Evolutionary conservation across 2,329 filamentous ascomycete species (phyloP).

Genomic region (Ascochyta viciae-villosae): DNA sequence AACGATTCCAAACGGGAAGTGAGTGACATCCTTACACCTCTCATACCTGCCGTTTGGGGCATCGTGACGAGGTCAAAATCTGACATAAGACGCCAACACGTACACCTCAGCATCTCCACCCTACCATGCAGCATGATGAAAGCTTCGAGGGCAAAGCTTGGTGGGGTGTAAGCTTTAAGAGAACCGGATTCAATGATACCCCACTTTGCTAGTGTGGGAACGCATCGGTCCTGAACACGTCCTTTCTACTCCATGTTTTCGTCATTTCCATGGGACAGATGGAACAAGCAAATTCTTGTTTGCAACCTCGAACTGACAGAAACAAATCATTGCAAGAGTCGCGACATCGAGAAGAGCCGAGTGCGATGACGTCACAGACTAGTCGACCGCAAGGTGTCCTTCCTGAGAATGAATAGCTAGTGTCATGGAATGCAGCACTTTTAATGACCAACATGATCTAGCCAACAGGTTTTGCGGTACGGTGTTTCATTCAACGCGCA

Average conservation of each 20-base stretch:
- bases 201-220: conserved; percentile 4
- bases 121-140: not conserved
- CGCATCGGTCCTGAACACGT: not conserved
- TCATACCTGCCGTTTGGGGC: not conserved
- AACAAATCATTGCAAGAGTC: no score
- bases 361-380: not conserved
- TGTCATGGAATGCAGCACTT: no score
- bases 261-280: not conserved
- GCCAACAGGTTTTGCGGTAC: not conserved
- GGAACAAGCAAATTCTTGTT: no score
- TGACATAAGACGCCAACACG: not conserved
- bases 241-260: no score
- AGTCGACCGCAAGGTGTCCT: not conserved
- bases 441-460: no score
- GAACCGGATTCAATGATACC: not conserved
- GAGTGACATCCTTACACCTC: not conserved
- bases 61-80: not conserved
- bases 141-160: conserved; percentile 2
- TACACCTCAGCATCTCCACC: not conserved
- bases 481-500: not conserved
- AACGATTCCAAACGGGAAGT: not conserved
- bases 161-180: not conserved
- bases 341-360: not conserved
- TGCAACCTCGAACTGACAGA: no score
- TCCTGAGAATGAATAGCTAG: not conserved